Evolutionary conservation across 805 yeast species (phyloP).

Genomic region (Suhomyces sp.): DNA sequence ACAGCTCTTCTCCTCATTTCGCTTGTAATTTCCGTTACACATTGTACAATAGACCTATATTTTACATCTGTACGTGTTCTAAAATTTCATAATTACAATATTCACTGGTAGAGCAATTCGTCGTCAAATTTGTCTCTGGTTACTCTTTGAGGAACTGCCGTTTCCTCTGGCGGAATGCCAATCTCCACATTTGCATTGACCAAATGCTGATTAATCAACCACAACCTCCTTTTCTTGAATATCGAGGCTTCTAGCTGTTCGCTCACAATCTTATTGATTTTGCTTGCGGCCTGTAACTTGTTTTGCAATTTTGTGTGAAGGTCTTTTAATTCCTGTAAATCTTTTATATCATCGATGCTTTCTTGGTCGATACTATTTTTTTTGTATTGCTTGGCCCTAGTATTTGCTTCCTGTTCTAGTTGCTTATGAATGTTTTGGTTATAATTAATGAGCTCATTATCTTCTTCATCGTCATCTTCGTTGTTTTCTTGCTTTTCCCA

Average conservation of each 20-base stretch:
- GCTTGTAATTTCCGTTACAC: not conserved
- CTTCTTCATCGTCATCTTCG: slow-evolving; percentile 5
- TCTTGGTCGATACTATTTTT: not conserved
- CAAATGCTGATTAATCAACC: slow-evolving; percentile 41
- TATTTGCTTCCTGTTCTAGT: slow-evolving; percentile 7
- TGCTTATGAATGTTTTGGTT: slow-evolving; percentile 6
- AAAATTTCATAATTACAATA: not conserved
- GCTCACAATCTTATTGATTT: slow-evolving; percentile 36
- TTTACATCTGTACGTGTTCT: not conserved
- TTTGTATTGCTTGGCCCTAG: not conserved
- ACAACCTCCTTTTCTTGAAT: slow-evolving; percentile 34
- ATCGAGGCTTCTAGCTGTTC: slow-evolving; percentile 23
- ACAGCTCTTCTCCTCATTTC: not conserved
- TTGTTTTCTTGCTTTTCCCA: slow-evolving; percentile 2
- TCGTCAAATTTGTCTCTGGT: slow-evolving; percentile 16
- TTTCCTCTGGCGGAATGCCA: slow-evolving; percentile 29
- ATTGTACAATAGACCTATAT: not conserved
- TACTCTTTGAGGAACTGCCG: slow-evolving; percentile 12
- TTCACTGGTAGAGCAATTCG: slow-evolving; percentile 9
- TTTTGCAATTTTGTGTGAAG: slow-evolving; percentile 27
- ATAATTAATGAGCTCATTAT: not conserved
- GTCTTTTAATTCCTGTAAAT: slow-evolving; percentile 16
- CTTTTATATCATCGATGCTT: slow-evolving; percentile 11
- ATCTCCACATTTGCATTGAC: slow-evolving; percentile 40
- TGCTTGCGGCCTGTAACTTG: slow-evolving; percentile 35